phyloP scores from a whole-genome alignment of 2,329 filamentous ascomycete genomes.

The Dryadomyces quercus-mongolicae region DNA sequence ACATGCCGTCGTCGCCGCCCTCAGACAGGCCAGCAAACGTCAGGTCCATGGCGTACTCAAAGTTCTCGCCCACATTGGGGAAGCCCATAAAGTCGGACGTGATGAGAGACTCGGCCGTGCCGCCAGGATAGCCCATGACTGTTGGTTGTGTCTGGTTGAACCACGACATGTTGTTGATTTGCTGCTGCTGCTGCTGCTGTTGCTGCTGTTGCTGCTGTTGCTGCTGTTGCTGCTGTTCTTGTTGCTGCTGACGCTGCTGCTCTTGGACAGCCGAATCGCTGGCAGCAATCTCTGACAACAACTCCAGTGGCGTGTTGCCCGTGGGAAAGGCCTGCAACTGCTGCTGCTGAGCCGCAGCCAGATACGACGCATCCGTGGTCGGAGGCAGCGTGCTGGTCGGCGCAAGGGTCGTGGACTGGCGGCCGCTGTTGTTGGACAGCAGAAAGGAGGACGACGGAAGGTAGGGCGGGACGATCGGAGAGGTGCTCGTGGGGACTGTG shows the following conservation, averaged over 20 bases:
- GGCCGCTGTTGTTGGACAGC: not conserved
- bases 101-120: not conserved
- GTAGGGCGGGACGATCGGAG: not conserved
- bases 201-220: not conserved
- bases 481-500: not conserved
- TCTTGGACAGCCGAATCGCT: slow-evolving; percentile 21
- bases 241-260: not conserved
- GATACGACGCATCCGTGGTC: not conserved
- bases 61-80: slow-evolving; percentile 24
- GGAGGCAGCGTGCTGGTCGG: slow-evolving; percentile 30
- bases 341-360: not conserved
- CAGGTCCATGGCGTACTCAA: slow-evolving; percentile 31
- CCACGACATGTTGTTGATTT: slow-evolving; percentile 1
- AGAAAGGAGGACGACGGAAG: slow-evolving; percentile 3
- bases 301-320: slow-evolving; percentile 40
- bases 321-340: slow-evolving; percentile 15
- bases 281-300: slow-evolving; percentile 45
- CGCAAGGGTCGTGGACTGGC: not conserved
- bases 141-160: not conserved
- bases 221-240: slow-evolving; percentile 10
- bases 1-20: slow-evolving; percentile 2
- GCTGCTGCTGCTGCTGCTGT: not conserved
- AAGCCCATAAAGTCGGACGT: slow-evolving; percentile 22
- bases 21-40: slow-evolving; percentile 21
- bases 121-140: no score